Conservation (phyloP, 2,329 filamentous ascomycete species). For the Arthrocladium fulminans region DNA sequence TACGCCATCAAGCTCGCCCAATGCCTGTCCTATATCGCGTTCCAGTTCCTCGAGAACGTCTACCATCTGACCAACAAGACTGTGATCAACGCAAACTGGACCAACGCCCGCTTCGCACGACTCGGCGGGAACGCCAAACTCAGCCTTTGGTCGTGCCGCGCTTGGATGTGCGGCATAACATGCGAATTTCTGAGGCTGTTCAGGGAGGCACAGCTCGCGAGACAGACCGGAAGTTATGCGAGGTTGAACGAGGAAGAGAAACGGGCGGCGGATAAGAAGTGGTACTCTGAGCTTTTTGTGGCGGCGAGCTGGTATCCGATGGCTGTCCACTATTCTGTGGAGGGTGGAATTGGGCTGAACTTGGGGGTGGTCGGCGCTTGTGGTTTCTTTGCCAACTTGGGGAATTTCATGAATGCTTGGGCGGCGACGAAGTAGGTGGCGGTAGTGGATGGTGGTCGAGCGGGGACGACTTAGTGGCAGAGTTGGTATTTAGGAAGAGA, state of each 20-base stretch:
- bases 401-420: slow-evolving; percentile 40
- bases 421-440: slow-evolving; percentile 25
- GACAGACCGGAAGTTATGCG: slow-evolving; percentile 18
- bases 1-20: slow-evolving; percentile 49
- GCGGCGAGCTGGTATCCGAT: slow-evolving; percentile 59
- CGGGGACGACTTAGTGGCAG: not conserved
- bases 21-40: slow-evolving; percentile 57
- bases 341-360: slow-evolving; percentile 55
- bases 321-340: slow-evolving; percentile 73
- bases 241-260: slow-evolving; percentile 13
- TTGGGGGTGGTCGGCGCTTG: slow-evolving; percentile 47
- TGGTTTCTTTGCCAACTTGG: slow-evolving; percentile 44
- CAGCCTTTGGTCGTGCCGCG: slow-evolving; percentile 64
- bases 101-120: slow-evolving; percentile 38
- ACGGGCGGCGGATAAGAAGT: slow-evolving; percentile 24
- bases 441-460: not conserved
- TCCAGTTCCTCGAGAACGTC: slow-evolving; percentile 75
- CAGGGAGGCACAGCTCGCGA: slow-evolving; percentile 30
- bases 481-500: no score
- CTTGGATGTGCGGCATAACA: slow-evolving; percentile 70
- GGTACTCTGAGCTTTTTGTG: slow-evolving; percentile 25
- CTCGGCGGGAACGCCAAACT: slow-evolving; percentile 51
- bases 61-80: slow-evolving; percentile 68
- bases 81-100: slow-evolving; percentile 45
- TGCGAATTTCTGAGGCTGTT: slow-evolving; percentile 63